A percentile compares a stretch with the other conserved stretches of the same genome.
phyloP scores from a whole-genome alignment of 352 stramenopile species.

The Globisporangium takayamanum region DNA sequence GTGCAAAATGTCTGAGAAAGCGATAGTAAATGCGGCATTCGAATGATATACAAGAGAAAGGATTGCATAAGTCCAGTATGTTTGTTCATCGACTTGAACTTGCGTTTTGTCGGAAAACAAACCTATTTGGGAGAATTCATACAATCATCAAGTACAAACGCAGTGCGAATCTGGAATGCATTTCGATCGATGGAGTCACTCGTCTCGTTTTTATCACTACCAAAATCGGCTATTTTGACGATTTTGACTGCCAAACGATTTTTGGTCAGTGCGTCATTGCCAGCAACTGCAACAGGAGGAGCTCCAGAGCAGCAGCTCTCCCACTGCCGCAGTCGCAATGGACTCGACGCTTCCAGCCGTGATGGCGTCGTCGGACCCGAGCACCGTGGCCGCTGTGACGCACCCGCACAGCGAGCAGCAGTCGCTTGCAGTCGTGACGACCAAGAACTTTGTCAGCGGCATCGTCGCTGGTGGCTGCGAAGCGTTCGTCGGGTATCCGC shows the following conservation, averaged over 20 bases:
- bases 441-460: conserved; percentile 61
- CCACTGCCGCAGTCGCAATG: neutral
- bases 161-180: neutral
- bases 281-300: neutral
- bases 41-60: no score
- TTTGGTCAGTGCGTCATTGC: conserved; percentile 8
- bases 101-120: no score
- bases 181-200: neutral
- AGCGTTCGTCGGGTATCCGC: conserved; percentile 54
- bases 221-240: no score
- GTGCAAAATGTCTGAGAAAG: no score
- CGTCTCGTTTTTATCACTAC: neutral
- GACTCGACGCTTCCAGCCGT: conserved; percentile 15
- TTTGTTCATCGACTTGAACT: no score
- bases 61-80: no score
- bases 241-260: neutral
- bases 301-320: neutral
- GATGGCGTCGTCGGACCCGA: conserved; percentile 3
- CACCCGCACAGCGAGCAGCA: conserved; percentile 12
- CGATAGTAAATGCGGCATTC: no score
- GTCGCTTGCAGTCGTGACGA: conserved; percentile 41
- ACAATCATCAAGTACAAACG: no score
- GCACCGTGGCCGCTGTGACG: neutral
- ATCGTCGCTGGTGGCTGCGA: conserved; percentile 51
- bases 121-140: no score